phyloP scores from a whole-genome alignment of 108 stramenopile species.

The Chaetoceros muelleri region DNA sequence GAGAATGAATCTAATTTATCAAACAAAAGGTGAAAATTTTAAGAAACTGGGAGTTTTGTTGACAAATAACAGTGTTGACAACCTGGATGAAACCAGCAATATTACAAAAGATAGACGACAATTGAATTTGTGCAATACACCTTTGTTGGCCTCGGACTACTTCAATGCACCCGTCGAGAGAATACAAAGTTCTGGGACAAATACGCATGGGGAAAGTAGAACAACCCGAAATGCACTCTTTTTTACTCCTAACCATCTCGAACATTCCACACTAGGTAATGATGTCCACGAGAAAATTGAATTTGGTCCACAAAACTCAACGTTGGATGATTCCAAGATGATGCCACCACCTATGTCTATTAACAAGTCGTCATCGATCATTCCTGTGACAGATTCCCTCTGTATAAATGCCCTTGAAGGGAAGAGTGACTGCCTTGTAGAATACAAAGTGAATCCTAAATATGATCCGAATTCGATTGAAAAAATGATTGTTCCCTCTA shows the following conservation, averaged over 20 bases:
- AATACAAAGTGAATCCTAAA: background rate
- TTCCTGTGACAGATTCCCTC: background rate
- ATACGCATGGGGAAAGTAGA: constrained; percentile 4
- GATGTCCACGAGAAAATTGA: background rate
- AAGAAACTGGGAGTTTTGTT: constrained; percentile 17
- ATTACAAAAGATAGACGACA: background rate
- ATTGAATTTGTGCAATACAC: constrained; percentile 18
- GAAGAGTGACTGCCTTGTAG: background rate
- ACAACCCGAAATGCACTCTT: constrained; percentile 27
- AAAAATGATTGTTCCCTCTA: constrained; percentile 11
- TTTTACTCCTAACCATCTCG: constrained; percentile 21
- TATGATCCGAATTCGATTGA: background rate
- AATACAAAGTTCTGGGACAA: constrained; percentile 4
- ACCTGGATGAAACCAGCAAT: background rate
- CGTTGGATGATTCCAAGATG: background rate
- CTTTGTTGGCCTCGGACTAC: constrained; percentile 31
- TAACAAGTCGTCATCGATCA: background rate
- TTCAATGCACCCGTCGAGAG: constrained; percentile 19
- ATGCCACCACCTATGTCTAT: constrained; percentile 8
- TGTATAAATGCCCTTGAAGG: background rate
- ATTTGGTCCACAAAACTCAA: background rate
- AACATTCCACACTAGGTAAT: background rate
- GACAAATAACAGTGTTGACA: background rate
- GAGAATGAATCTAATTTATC: constrained; percentile 17
- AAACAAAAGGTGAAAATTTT: constrained; percentile 12